These are phyloP conservation scores for Tetracladium marchalianum DNA, from an alignment of 495 filamentous ascomycete genomes.

Conservation along the genomic window DNA sequence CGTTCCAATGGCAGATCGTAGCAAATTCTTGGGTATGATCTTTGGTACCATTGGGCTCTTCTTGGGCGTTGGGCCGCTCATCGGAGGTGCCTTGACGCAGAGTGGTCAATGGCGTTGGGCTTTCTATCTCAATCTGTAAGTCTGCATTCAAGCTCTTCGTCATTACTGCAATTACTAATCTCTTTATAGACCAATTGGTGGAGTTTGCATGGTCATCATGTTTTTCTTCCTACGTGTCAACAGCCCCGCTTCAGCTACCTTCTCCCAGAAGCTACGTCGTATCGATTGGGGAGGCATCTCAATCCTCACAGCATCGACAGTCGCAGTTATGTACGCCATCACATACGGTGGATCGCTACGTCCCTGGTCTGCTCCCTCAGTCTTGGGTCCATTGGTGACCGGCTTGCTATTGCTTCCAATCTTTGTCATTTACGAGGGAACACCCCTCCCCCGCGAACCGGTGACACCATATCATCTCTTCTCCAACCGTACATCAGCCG, in stretches of 20 bases:
- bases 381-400: constrained; percentile 68
- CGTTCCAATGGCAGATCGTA: constrained; percentile 63
- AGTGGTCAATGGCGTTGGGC: constrained; percentile 68
- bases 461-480: constrained; percentile 52
- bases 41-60: too few species aligned
- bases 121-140: constrained; percentile 53
- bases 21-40: too few species aligned
- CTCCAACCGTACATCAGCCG: constrained; percentile 36
- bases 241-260: too few species aligned
- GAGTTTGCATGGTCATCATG: constrained; percentile 53
- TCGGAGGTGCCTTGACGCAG: constrained; percentile 48
- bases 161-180: not conserved
- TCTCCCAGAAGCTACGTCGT: too few species aligned
- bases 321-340: constrained; percentile 71
- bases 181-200: constrained; percentile 53
- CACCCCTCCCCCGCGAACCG: constrained; percentile 61
- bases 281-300: constrained; percentile 68
- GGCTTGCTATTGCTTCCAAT: constrained; percentile 48
- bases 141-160: not conserved
- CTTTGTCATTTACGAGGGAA: constrained; percentile 55
- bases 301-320: constrained; percentile 55
- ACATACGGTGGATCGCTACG: constrained; percentile 62
- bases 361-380: constrained; percentile 65
- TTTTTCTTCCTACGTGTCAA: constrained; percentile 64
- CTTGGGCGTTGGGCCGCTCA: constrained; percentile 68